Conservation (phyloP, 2,329 filamentous ascomycete species). For the Fusarium pseudonygamai region DNA sequence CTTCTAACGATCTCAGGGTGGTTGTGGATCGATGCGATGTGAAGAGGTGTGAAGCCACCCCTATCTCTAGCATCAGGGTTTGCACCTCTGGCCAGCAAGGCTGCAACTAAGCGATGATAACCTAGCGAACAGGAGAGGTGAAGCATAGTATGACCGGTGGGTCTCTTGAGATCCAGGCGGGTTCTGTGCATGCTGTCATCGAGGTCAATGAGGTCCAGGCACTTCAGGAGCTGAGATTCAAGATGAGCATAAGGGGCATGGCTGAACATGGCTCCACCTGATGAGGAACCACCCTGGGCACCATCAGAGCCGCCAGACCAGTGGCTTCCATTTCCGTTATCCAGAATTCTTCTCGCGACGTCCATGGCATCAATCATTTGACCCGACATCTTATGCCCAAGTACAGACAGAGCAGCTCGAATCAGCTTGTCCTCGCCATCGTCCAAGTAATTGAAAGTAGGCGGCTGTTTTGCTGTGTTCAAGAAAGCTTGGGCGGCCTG, state of each 20-base stretch:
- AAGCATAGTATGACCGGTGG: conserved; percentile 81
- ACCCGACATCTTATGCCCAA: conserved; percentile 72
- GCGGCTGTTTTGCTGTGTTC: conserved; percentile 51
- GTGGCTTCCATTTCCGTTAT: conserved; percentile 49
- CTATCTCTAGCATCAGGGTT: conserved; percentile 79
- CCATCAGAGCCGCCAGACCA: conserved; percentile 59
- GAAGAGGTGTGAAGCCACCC: conserved; percentile 83
- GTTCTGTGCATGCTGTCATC: conserved; percentile 76
- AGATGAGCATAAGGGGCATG: conserved; percentile 61
- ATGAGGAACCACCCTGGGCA: conserved; percentile 51
- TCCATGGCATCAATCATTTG: conserved; percentile 69
- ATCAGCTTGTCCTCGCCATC: conserved; percentile 76
- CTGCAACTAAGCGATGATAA: conserved; percentile 78
- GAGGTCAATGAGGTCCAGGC: conserved; percentile 81
- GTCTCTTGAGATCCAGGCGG: conserved; percentile 70
- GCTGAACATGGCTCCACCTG: conserved; percentile 56
- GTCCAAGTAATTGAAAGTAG: conserved; percentile 77
- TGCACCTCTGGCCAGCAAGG: conserved; percentile 79
- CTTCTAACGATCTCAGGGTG: conserved; percentile 80
- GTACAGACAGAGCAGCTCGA: conserved; percentile 71
- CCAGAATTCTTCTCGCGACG: conserved; percentile 69
- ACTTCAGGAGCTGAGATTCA: conserved; percentile 75
- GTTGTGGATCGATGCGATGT: conserved; percentile 81
- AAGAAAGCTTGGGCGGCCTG: conserved; percentile 50
- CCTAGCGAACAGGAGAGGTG: conserved; percentile 82